Evolutionary conservation across 306 rosid species (phyloP).

Genomic region (Biancaea sappan): DNA sequence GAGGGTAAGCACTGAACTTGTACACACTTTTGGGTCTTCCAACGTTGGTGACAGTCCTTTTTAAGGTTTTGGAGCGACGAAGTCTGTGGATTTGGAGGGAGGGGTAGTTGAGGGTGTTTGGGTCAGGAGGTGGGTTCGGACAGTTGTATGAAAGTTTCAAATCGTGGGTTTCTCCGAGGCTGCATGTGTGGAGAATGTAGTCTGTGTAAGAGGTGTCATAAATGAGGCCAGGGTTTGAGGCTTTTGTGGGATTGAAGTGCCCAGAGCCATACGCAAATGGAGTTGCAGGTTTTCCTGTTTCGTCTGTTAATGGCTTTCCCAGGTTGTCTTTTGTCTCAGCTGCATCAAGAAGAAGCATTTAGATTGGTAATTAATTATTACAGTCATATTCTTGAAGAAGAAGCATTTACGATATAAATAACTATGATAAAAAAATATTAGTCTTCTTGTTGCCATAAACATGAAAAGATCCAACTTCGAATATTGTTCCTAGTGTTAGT

Average conservation of each 20-base stretch:
- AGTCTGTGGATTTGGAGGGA: conserved; percentile 70
- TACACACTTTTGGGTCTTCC: conserved; percentile 57
- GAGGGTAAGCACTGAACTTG: conserved; percentile 56
- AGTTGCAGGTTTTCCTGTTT: conserved; percentile 55
- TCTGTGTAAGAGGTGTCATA: conserved; percentile 79
- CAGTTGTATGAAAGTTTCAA: conserved; percentile 49
- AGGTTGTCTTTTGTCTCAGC: conserved; percentile 65
- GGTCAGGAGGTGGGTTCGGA: conserved; percentile 46
- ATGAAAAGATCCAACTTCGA: too few species aligned
- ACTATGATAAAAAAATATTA: too few species aligned
- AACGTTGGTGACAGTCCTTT: conserved; percentile 80
- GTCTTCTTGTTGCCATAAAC: too few species aligned
- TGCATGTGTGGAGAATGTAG: conserved; percentile 70
- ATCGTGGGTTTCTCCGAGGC: conserved; percentile 38
- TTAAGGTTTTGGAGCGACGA: conserved; percentile 41
- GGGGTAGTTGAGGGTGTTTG: conserved; percentile 77
- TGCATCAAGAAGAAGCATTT: conserved; percentile 29
- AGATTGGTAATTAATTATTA: background rate
- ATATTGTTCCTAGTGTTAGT: too few species aligned
- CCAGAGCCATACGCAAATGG: conserved; percentile 87
- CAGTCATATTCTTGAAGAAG: too few species aligned
- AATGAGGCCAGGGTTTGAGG: conserved; percentile 82
- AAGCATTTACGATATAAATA: too few species aligned
- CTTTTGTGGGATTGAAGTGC: conserved; percentile 70
- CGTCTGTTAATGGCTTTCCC: conserved; percentile 61